These are phyloP conservation scores for Polychytrium aggregatum DNA, from an alignment of 192 early-diverging fungal species.

Conservation along the genomic window DNA sequence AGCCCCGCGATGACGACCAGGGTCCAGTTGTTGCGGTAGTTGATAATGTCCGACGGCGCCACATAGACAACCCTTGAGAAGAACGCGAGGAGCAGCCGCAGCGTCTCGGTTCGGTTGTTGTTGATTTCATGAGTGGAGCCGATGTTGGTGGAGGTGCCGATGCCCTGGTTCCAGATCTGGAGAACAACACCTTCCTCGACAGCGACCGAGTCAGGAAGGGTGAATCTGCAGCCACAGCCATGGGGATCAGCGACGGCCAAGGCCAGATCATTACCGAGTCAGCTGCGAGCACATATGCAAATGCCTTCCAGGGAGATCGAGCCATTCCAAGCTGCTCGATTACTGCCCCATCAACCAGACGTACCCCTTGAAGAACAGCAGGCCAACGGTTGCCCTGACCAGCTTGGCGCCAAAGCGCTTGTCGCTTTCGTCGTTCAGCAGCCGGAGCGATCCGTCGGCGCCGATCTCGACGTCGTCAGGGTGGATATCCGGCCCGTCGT, in stretches of 20 bases:
- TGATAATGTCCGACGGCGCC: constrained; percentile 32
- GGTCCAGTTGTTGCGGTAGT: constrained; percentile 48
- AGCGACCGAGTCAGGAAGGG: no score
- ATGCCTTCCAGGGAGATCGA: no score
- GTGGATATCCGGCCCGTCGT: constrained; percentile 1
- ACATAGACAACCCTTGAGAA: constrained; percentile 76
- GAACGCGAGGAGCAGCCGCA: constrained; percentile 66
- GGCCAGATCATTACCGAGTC: no score
- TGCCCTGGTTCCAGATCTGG: constrained; percentile 19
- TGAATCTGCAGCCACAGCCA: no score
- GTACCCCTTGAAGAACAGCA: constrained; percentile 31
- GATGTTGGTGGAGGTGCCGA: constrained; percentile 19
- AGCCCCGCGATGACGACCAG: constrained; percentile 34
- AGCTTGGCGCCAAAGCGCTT: constrained; percentile 4
- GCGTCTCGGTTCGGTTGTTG: constrained; percentile 62
- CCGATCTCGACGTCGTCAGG: no score
- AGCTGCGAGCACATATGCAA: no score
- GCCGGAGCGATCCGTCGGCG: no score
- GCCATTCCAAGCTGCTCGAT: no score
- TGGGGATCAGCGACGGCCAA: no score
- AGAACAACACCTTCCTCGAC: not conserved
- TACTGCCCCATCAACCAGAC: no score
- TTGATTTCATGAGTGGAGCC: constrained; percentile 45
- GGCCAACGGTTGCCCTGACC: constrained; percentile 7
- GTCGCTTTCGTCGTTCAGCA: no score